A percentile compares a stretch with the other conserved stretches of the same genome.
Conservation (phyloP, 768 basidiomycete species). For the Suillus ampliporus region DNA sequence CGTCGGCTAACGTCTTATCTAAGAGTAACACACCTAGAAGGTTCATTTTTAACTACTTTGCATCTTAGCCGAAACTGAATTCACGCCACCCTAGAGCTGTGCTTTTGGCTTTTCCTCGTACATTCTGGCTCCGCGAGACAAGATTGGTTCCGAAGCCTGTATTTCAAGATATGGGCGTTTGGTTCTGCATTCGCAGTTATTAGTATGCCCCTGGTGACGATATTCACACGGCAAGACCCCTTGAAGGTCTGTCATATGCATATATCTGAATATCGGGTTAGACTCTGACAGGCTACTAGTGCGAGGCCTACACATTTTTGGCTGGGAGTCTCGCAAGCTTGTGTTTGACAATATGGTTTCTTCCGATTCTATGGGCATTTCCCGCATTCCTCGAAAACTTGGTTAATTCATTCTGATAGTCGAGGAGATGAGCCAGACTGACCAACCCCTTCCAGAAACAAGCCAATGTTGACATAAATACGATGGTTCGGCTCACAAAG, state of each 20-base stretch:
- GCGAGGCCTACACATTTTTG: slow-evolving; percentile 72
- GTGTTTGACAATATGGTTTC: slow-evolving; percentile 74
- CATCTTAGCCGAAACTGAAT: not conserved
- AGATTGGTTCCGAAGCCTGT: slow-evolving; percentile 78
- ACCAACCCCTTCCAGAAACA: slow-evolving; percentile 45
- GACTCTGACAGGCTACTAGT: slow-evolving; percentile 43
- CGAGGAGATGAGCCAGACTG: not conserved
- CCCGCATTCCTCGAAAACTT: slow-evolving; percentile 65
- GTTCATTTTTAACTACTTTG: slow-evolving; percentile 38
- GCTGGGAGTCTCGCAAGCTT: slow-evolving; percentile 73
- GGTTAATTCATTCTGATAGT: slow-evolving; percentile 44
- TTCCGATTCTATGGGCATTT: slow-evolving; percentile 75
- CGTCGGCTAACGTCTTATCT: not conserved
- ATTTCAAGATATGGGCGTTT: slow-evolving; percentile 75
- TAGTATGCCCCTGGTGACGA: slow-evolving; percentile 74
- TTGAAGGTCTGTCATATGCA: slow-evolving; percentile 51
- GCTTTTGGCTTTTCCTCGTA: slow-evolving; percentile 87
- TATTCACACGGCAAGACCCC: slow-evolving; percentile 62
- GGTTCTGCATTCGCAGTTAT: slow-evolving; percentile 66
- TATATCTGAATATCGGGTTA: slow-evolving; percentile 2
- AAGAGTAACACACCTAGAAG: slow-evolving; percentile 83
- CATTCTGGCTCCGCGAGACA: slow-evolving; percentile 64
- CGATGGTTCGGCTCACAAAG: slow-evolving; percentile 74
- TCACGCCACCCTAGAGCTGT: slow-evolving; percentile 61
- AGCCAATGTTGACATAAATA: slow-evolving; percentile 67